Conservation (phyloP, 306 rosid species). For the Hippophae tibetana region DNA sequence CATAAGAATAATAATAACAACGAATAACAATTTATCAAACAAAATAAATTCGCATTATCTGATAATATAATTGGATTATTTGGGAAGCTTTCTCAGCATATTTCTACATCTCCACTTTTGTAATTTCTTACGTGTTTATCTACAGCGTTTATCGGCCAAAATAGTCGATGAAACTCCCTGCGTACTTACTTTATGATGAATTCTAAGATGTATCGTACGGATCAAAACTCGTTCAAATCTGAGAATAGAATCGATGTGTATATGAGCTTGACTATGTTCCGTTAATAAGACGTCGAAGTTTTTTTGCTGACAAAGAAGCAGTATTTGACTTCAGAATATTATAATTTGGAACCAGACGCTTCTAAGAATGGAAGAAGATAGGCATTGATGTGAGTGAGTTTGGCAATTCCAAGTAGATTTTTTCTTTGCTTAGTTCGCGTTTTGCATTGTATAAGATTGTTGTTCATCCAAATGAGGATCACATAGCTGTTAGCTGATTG, state of each 20-base stretch:
- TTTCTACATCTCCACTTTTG: background rate
- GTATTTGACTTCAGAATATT: background rate
- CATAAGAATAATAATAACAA: no score
- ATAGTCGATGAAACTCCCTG: no score
- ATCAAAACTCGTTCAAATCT: background rate
- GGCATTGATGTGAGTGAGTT: conserved; percentile 8
- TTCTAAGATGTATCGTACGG: conserved; percentile 9
- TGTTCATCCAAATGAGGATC: no score
- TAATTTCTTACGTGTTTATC: background rate
- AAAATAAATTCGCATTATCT: no score
- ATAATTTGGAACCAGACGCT: conserved; percentile 2
- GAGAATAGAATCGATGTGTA: conserved; percentile 7
- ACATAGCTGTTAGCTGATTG: no score
- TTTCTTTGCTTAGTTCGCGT: background rate
- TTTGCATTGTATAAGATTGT: no score
- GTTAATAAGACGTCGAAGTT: conserved; percentile 22
- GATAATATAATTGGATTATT: no score
- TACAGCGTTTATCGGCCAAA: background rate
- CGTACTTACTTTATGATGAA: conserved; percentile 5
- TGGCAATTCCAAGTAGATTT: background rate
- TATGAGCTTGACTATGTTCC: conserved; percentile 37
- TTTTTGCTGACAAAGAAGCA: conserved; percentile 7
- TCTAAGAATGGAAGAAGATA: conserved; percentile 10
- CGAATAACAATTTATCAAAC: no score
- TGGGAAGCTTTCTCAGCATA: no score